Base-by-base conservation (phyloP, 345 rosid genomes). In the Litchi chinensis region DNA sequence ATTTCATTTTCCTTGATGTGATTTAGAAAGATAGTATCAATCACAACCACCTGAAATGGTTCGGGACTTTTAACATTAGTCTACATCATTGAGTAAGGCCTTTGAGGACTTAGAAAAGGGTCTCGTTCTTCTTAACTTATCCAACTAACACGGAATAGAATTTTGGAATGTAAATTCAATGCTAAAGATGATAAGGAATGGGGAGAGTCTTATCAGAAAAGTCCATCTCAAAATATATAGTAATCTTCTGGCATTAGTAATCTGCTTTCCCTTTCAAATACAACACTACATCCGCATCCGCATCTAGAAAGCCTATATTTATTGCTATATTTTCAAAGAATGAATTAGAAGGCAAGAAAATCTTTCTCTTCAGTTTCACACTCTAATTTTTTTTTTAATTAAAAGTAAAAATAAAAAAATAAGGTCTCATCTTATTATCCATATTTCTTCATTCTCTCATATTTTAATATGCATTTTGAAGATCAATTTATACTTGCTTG, bases 271-370 rank as follows among this genome's bases (percentile, higher is more conserved):
- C 10, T 16, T 65, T 28, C 41, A 12, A 8, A 43, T 9, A 63
- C 19, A 6, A 22, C 41, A 48, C 3, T 22, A 13, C 57, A 62
- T 40, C 70, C 62, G 44, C 59, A 46, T n/a, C 70, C 62, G 44
- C 59, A 46, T n/a, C 41, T 32, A 13, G 18, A 21, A 39, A 71
- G 1, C 57, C 54, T 44, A 19, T 57, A 6, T 40, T n/a, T 37
- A 21, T 24, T 48, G 52, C 19, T 71, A 65, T 59, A 8, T 19
- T 74, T 62, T 32, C 37, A 39, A 56, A 80, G 12, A 9, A 74
- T 70, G 75, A 74, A 65, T 79, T 84, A 37, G 75, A 84, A 81
- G 87, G 79, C 77, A 82, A 84, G 87, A 59, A 76, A 81, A 48
- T 57, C 4, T 1, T 0, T 66, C 67, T 73, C 81, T 72, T 78